phyloP scores from a whole-genome alignment of 1,284 basidiomycete genomes.

The Peniophora sp. region DNA sequence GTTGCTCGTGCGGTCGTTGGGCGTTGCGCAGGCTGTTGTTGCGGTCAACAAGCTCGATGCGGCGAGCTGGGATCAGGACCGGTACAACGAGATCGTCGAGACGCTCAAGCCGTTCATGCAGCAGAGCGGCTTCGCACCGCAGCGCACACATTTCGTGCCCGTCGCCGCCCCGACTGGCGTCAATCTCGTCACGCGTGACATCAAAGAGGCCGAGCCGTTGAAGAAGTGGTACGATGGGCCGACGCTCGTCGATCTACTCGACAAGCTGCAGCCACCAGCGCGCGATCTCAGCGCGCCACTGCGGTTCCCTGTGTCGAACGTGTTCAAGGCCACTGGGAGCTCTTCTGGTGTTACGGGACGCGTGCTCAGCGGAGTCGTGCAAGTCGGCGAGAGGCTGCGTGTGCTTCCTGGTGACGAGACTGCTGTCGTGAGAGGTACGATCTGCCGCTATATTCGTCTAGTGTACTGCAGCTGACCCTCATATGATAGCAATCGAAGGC shows the following conservation, averaged over 20 bases:
- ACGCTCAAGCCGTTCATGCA: slow-evolving; percentile 76
- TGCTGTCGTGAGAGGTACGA: slow-evolving; percentile 72
- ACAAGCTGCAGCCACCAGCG: slow-evolving; percentile 74
- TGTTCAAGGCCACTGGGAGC: slow-evolving; percentile 85
- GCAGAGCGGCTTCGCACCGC: slow-evolving; percentile 79
- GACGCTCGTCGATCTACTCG: slow-evolving; percentile 83
- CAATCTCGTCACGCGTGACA: slow-evolving; percentile 60
- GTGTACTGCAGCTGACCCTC: slow-evolving; percentile 1
- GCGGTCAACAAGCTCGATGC: slow-evolving; percentile 95
- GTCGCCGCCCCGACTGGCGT: slow-evolving; percentile 88
- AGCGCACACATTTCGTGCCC: slow-evolving; percentile 81
- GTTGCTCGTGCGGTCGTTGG: slow-evolving; percentile 85
- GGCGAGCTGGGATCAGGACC: slow-evolving; percentile 74
- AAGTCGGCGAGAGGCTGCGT: slow-evolving; percentile 84
- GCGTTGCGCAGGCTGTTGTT: slow-evolving; percentile 90
- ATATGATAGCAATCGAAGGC: slow-evolving; percentile 71
- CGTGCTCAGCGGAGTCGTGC: slow-evolving; percentile 81
- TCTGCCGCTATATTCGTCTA: slow-evolving; percentile 1
- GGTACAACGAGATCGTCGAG: slow-evolving; percentile 82
- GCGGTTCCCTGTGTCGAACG: slow-evolving; percentile 89
- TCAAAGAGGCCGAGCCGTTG: slow-evolving; percentile 30
- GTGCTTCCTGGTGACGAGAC: slow-evolving; percentile 91
- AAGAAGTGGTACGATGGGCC: slow-evolving; percentile 80
- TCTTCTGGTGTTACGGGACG: slow-evolving; percentile 84
- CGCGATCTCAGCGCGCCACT: slow-evolving; percentile 75